Evolutionary conservation across 2,329 filamentous ascomycete species (phyloP).

Genomic region (Colletotrichum sp.): DNA sequence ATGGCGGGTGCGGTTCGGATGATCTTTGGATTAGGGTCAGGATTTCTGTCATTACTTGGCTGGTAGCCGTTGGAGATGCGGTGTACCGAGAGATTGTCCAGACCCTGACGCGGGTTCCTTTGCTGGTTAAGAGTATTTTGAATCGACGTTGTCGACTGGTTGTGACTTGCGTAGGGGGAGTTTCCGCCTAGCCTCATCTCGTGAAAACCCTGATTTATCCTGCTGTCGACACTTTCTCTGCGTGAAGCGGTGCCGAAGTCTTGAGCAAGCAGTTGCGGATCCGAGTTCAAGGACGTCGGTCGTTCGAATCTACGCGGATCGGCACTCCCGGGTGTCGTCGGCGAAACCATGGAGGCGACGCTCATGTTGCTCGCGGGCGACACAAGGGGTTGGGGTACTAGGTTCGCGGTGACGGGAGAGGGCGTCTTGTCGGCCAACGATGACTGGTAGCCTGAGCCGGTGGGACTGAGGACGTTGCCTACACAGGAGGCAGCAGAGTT

Average conservation of each 20-base stretch:
- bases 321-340: slow-evolving; percentile 51
- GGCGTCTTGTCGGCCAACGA: slow-evolving; percentile 65
- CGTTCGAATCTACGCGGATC: slow-evolving; percentile 50
- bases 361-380: slow-evolving; percentile 68
- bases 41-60: slow-evolving; percentile 62
- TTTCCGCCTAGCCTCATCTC: slow-evolving; percentile 71
- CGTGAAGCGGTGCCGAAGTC: slow-evolving; percentile 57
- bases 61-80: slow-evolving; percentile 71
- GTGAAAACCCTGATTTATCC: slow-evolving; percentile 74
- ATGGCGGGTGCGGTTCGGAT: slow-evolving; percentile 76
- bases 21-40: slow-evolving; percentile 55
- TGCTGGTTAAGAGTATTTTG: slow-evolving; percentile 74
- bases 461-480: slow-evolving; percentile 18
- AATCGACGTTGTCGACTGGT: slow-evolving; percentile 77
- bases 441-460: slow-evolving; percentile 53
- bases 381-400: slow-evolving; percentile 56
- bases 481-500: slow-evolving; percentile 48
- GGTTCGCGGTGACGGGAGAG: slow-evolving; percentile 59
- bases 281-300: slow-evolving; percentile 40
- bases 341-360: slow-evolving; percentile 69
- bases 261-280: slow-evolving; percentile 31
- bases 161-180: slow-evolving; percentile 78
- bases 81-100: slow-evolving; percentile 59
- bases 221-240: slow-evolving; percentile 80
- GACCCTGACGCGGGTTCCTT: slow-evolving; percentile 58